Base-by-base conservation (phyloP, 306 rosid species). In the Sechiopsis laciniata region DNA sequence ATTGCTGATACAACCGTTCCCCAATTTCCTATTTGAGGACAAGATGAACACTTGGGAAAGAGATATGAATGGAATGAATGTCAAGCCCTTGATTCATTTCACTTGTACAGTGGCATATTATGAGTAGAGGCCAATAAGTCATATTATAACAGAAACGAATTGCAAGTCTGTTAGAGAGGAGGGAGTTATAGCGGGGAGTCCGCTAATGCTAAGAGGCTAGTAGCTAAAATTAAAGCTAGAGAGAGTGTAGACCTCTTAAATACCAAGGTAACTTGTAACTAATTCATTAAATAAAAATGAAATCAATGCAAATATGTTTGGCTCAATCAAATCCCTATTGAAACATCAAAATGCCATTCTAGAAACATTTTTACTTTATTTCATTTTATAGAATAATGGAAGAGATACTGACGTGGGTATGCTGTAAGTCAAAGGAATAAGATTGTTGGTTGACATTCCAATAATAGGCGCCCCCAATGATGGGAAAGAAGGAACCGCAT, bases 361-460 rank as follows among this genome's bases (percentile, higher is more conserved):
- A 69, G 50, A 52, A 51, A 24, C 8, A n/a, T 10, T 26, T 35
- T 22, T 68, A 14, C 52, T 70, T 70, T n/a, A 50, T 26, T 6
- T 14, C 48, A 15, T 29, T 21, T 17, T 32, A 4, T 21, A 69
- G 21, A 73, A 35, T 29, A 32, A 78, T 57, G 65, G 57, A 35
- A 20, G 54, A 40, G 46, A 73, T 56, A 73, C 90, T 87, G 81
- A 94, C 99, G 87, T 91, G 26, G 99, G 97, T 32, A 85, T 79
- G 21, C 72, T 88, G 87, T 94, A 91, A 61, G 96, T 90, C 77
- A 94, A 85, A 21, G 97, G 99, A 81, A 89, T 86, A 62, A 94
- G 88, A 51, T 82, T 77, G 77, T 84, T 83, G 66, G 84, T 75
- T 6, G 96, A 75, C 71, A 89, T 57, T 80, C 97, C 99, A 66